phyloP scores from a whole-genome alignment of 164 flowering plant species.

The Macadamia tetraphylla region DNA sequence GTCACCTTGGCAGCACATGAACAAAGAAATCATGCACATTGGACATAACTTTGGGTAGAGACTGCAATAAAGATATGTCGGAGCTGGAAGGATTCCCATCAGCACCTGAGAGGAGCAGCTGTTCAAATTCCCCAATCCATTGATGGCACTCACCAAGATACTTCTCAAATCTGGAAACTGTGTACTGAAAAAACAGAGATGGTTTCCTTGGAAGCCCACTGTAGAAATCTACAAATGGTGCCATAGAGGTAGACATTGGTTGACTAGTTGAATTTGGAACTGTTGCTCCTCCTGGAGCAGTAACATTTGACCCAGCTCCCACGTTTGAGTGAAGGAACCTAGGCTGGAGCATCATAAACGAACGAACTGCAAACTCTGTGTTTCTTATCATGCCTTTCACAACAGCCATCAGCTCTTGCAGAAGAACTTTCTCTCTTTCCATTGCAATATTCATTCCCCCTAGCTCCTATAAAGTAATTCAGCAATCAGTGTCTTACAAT shows the following conservation, averaged over 20 bases:
- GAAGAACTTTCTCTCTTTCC: conserved; percentile 68
- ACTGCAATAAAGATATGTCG: conserved; percentile 54
- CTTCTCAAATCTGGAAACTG: conserved; percentile 80
- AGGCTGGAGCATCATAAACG: conserved; percentile 84
- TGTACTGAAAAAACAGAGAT: conserved; percentile 74
- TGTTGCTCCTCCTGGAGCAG: conserved; percentile 40
- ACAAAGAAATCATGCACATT: conserved; percentile 95
- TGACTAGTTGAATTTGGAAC: conserved; percentile 41
- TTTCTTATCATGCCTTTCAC: conserved; percentile 77
- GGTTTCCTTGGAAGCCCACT: conserved; percentile 87
- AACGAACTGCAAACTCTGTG: conserved; percentile 87
- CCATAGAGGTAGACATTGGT: conserved; percentile 38
- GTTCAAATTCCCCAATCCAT: conserved; percentile 96
- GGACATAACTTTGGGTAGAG: conserved; percentile 88
- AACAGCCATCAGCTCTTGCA: conserved; percentile 67
- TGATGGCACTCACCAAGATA: conserved; percentile 73
- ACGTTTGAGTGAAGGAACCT: conserved; percentile 58
- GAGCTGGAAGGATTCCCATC: conserved; percentile 38
- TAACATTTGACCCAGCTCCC: conserved; percentile 34
- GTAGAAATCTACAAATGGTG: conserved; percentile 79
- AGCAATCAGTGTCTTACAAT: conserved; percentile 3
- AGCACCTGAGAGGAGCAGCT: conserved; percentile 57
- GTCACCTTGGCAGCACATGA: conserved; percentile 97
- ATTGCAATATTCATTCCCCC: conserved; percentile 75
- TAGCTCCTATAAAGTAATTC: conserved; percentile 57